These are phyloP conservation scores for Coemansia asiatica DNA, from an alignment of 192 early-diverging fungal species.

Conservation along the genomic window DNA sequence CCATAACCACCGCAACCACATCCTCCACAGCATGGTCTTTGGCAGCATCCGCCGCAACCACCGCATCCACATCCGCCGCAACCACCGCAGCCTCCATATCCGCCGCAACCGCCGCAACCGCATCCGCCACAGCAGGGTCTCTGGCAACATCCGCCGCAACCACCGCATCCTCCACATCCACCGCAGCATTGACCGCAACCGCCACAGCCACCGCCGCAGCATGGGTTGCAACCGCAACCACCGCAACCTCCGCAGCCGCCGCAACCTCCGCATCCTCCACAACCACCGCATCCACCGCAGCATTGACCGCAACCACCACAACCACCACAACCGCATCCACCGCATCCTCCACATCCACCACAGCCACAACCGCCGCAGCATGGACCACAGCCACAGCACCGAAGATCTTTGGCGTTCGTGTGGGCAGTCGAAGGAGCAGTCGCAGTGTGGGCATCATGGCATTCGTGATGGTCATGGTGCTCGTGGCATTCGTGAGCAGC, in stretches of 20 bases:
- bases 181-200: conserved; percentile 12
- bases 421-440: neutral
- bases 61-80: conserved; percentile 29
- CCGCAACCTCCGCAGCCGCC: conserved; percentile 17
- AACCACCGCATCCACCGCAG: neutral
- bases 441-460: conserved; percentile 1
- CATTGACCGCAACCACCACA: conserved; percentile 18
- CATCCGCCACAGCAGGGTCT: conserved; percentile 16
- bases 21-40: conserved; percentile 17
- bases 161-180: conserved; percentile 16
- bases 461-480: conserved; percentile 8
- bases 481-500: conserved; percentile 10
- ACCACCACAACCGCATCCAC: conserved; percentile 22
- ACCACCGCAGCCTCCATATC: conserved; percentile 16
- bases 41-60: conserved; percentile 17
- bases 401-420: conserved; percentile 27
- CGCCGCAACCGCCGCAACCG: conserved; percentile 17
- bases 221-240: neutral
- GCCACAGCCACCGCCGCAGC: conserved; percentile 21
- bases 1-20: conserved; percentile 20
- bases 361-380: conserved; percentile 12
- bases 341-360: conserved; percentile 17
- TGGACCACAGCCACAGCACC: conserved; percentile 23
- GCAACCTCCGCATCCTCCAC: conserved; percentile 20
- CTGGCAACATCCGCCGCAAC: conserved; percentile 23